These are phyloP conservation scores for Hypoxylon fuscum DNA, from an alignment of 495 filamentous ascomycete genomes.

Conservation along the genomic window DNA sequence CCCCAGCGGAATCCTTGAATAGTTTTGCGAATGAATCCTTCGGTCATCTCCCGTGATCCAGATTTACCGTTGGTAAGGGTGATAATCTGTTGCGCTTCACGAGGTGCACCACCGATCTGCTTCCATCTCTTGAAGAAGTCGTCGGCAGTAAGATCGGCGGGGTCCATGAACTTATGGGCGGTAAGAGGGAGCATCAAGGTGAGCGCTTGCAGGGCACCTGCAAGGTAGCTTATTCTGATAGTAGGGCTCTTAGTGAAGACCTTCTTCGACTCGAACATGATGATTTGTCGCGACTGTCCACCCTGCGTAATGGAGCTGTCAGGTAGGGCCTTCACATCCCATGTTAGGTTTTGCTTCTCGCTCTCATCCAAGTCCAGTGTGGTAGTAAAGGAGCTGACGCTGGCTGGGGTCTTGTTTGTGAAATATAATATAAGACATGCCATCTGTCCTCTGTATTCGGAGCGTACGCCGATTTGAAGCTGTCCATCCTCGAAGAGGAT, in stretches of 20 bases:
- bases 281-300: constrained; percentile 87
- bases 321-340: constrained; percentile 86
- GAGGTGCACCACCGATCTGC: constrained; percentile 88
- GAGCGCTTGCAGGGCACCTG: constrained; percentile 90
- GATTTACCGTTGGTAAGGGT: constrained; percentile 63
- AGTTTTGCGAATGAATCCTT: constrained; percentile 68
- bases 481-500: constrained; percentile 95
- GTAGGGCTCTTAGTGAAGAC: constrained; percentile 88
- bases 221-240: constrained; percentile 91
- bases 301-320: constrained; percentile 80
- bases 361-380: constrained; percentile 83
- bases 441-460: constrained; percentile 92
- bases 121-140: constrained; percentile 99
- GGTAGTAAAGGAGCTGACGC: constrained; percentile 90
- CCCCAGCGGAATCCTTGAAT: constrained; percentile 90
- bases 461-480: constrained; percentile 89
- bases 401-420: constrained; percentile 85
- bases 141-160: constrained; percentile 80
- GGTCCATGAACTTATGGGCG: constrained; percentile 96
- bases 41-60: constrained; percentile 60
- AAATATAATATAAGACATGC: constrained; percentile 96
- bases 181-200: constrained; percentile 90
- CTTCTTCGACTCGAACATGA: constrained; percentile 87
- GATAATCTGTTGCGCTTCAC: constrained; percentile 90
- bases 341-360: constrained; percentile 72